Evolutionary conservation across 208 protist genomes (phyloP), one percentile per base, ranked within the genome.

Genomic region (Porcisia deanei): DNA sequence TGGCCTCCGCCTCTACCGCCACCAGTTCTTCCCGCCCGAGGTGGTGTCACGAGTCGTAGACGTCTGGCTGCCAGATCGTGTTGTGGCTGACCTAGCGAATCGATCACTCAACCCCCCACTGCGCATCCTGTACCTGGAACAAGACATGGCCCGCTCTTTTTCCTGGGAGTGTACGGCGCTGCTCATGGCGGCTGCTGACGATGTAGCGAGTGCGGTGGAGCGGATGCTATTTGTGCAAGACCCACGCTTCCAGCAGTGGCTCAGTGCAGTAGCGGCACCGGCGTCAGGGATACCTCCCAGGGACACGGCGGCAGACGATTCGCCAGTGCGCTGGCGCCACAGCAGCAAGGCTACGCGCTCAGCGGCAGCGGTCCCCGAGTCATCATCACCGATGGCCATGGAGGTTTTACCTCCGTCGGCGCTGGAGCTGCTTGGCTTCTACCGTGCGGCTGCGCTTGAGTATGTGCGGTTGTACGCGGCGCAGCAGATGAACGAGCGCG

Each of bases 61-160:
- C 43, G 73, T 76, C 25, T 85, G 86, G 76, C 80, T 94, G 49
- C 84, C 90, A 12, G 58, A 85, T 45, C 71, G 63, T 25, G 67
- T 82, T n/a, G 80, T 84, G 9, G 79, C 80, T 4, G 76, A 84
- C 9, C 81, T 94, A 20, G 86, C 88, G 16, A 75, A 88, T 41
- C 84, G 84, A 39, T 86, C 90, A 1, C 76, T 94, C 43, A 82
- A 94, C 76, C 71, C 90, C 5, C 85, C 88, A 16, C 83, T 92
- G 30, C 60, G 83, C 39, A 67, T 92, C 45, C 25, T 92, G 1
- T 90, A 92, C 74, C 55, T 88, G 30, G 79, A 93, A 57, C 63
- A 85, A 52, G 76, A 82, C 54, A 25, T 92, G 10, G 20, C 74
- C 0, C 69, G 53, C 1, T 20, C 34, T 25, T 87, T 88, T 64